phyloP scores from a whole-genome alignment of 176 grass and related monocot species.

The Melocanna baccifera region DNA sequence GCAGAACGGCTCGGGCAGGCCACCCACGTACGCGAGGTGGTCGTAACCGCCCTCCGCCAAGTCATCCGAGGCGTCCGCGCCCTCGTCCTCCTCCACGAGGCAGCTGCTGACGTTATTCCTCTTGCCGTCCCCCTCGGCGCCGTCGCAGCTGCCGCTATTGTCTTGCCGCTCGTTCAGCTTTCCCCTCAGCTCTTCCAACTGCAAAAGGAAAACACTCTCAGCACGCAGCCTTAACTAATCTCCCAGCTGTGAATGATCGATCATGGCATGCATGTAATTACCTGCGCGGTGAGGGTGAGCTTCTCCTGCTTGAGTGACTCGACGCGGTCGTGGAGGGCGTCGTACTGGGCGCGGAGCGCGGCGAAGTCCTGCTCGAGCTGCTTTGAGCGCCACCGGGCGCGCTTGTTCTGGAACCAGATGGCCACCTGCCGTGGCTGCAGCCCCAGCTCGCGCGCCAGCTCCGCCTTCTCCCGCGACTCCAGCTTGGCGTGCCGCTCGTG shows the following conservation, averaged over 20 bases:
- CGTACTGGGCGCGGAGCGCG: conserved; percentile 46
- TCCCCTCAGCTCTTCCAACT: conserved; percentile 39
- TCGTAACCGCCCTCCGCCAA: not conserved
- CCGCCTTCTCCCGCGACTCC: conserved; percentile 71
- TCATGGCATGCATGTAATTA: not conserved
- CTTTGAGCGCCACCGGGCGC: conserved; percentile 87
- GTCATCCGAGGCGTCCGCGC: conserved; percentile 13
- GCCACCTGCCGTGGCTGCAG: conserved; percentile 94
- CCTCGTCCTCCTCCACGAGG: not conserved
- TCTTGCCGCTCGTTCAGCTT: conserved; percentile 26
- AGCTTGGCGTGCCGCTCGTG: conserved; percentile 65
- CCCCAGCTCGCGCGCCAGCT: conserved; percentile 73
- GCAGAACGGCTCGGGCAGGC: conserved; percentile 37
- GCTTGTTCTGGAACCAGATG: conserved; percentile 98
- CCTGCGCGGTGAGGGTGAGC: conserved; percentile 44
- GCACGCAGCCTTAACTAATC: not conserved
- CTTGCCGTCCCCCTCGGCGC: conserved; percentile 13
- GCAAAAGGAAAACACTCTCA: not conserved
- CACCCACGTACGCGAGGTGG: not conserved
- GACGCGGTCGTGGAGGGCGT: conserved; percentile 44
- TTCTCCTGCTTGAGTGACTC: conserved; percentile 47
- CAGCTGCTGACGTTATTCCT: not conserved
- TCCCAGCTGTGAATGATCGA: not conserved
- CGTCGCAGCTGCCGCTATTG: conserved; percentile 31
- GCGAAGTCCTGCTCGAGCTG: conserved; percentile 88